phyloP scores from a whole-genome alignment of 176 grass and related monocot species.

The Avena sativa region DNA sequence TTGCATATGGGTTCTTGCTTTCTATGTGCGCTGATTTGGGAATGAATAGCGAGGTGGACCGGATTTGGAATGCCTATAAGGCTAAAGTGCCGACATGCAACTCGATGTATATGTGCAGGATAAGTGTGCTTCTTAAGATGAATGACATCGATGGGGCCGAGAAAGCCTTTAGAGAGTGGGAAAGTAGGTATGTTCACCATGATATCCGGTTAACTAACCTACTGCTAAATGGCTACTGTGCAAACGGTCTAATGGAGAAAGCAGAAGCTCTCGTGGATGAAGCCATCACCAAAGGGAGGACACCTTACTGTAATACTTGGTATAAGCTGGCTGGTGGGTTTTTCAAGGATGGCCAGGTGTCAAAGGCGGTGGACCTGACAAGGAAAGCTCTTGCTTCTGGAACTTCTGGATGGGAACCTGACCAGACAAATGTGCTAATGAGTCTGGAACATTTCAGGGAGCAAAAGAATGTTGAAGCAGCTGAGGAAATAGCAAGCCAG shows the following conservation, averaged over 20 bases:
- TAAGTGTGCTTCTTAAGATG: conserved; percentile 53
- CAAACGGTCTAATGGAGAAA: conserved; percentile 55
- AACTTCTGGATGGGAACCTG: conserved; percentile 47
- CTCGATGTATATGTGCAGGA: conserved; percentile 62
- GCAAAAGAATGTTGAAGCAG: conserved; percentile 63
- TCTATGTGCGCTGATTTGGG: conserved; percentile 45
- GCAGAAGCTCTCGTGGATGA: conserved; percentile 61
- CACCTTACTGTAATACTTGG: conserved; percentile 50
- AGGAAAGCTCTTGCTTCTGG: conserved; percentile 52
- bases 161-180: conserved; percentile 58
- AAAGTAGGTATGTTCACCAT: conserved; percentile 7
- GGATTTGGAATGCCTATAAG: conserved; percentile 53
- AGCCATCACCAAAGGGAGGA: conserved; percentile 45
- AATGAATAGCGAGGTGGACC: conserved; percentile 44
- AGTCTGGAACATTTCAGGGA: conserved; percentile 54
- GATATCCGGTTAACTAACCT: conserved; percentile 51
- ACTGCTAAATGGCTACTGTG: conserved; percentile 59
- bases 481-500: conserved; percentile 57
- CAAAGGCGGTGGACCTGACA: conserved; percentile 58
- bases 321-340: conserved; percentile 58
- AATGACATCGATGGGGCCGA: conserved; percentile 55
- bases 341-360: conserved; percentile 47
- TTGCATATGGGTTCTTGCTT: conserved; percentile 55
- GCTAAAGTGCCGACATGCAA: conserved; percentile 39
- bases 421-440: conserved; percentile 44